Base-by-base conservation (phyloP, 148 eudicot genomes). In the Tetragonia tetragonoides region DNA sequence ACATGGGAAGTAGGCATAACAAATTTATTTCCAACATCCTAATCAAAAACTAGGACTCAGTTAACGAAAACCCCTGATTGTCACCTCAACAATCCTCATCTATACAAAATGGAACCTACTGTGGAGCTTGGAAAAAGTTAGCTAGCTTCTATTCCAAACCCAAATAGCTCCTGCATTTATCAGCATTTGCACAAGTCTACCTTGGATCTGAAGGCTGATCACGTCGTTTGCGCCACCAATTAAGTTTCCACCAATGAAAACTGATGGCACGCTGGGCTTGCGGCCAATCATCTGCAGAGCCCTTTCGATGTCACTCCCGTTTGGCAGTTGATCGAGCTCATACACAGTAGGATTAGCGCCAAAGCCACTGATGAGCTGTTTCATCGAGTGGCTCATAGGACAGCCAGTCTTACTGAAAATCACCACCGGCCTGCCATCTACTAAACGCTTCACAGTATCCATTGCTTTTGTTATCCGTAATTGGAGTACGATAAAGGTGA, bases 131-230 rank as follows among this genome's bases (percentile, higher is more conserved):
- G 47, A 9, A 44, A 44, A 44, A 44, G 9, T 44, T 44, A 28
- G 59, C 62, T 80, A 80, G 37, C 53, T 80, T 51, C 83, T 49
- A 51, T 80, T 80, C 83, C 83, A 80, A 60, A 80, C 79, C 83
- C 83, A 80, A 62, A 80, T 80, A 24, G 83, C 83, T 10, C 83
- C 83, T 4, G 83, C 78, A 69, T 80, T 79, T 75, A 80, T 80
- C 53, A 80, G 75, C 83, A 75, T 80, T 62, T 80, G 68, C 18
- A 80, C 83, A n/a, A 75, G 83, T 70, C 83, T 80, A 14, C 83
- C 83, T 47, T 80, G 83, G 53, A 80, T 75, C 70, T 80, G 83
- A 49, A 80, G 83, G 46, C 75, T 80, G 41, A 80, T 80, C 71
- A 80, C 67, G 39, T 80, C 83, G 41, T 80, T 80, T 37, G 83